A percentile compares a stretch with the other conserved stretches of the same genome.
These are phyloP conservation scores for Dactylellina parvicollis DNA, from an alignment of 2,329 filamentous ascomycete genomes.

Conservation along the genomic window DNA sequence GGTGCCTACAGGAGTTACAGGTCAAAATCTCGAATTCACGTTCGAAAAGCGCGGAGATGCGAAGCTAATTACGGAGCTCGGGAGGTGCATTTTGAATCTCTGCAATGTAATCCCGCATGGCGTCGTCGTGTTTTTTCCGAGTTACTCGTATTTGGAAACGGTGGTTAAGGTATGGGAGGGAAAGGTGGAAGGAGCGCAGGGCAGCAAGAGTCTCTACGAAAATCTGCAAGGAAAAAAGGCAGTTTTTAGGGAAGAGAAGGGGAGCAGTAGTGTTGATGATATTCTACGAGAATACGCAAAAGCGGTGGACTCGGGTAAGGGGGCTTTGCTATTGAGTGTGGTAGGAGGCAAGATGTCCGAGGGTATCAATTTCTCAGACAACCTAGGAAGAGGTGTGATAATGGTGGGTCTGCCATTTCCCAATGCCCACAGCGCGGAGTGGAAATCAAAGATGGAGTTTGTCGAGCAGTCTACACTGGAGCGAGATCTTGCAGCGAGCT, in stretches of 20 bases:
- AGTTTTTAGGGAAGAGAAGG: conserved; percentile 63
- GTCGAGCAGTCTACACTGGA: conserved; percentile 72
- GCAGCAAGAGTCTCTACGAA: conserved; percentile 67
- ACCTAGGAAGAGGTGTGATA: conserved; percentile 83
- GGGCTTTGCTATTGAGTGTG: conserved; percentile 86
- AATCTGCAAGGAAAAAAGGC: conserved; percentile 70
- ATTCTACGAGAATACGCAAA: conserved; percentile 77
- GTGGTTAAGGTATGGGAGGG: conserved; percentile 73
- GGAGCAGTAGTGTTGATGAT: conserved; percentile 69
- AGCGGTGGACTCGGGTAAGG: conserved; percentile 71
- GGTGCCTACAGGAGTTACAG: conserved; percentile 66
- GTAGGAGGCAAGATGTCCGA: conserved; percentile 95
- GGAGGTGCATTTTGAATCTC: conserved; percentile 75
- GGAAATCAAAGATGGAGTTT: conserved; percentile 90
- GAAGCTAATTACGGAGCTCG: conserved; percentile 72
- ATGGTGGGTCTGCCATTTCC: conserved; percentile 94
- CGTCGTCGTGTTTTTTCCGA: conserved; percentile 93
- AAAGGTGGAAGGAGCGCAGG: conserved; percentile 57
- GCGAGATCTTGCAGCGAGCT: conserved; percentile 58
- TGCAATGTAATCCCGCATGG: conserved; percentile 83
- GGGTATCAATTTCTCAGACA: conserved; percentile 96
- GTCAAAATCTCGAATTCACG: conserved; percentile 81
- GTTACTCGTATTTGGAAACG: conserved; percentile 86
- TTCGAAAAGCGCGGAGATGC: conserved; percentile 78
- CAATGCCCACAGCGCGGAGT: conserved; percentile 87